phyloP scores from a whole-genome alignment of 768 basidiomycete species.

The Rhizopogon vulgaris region DNA sequence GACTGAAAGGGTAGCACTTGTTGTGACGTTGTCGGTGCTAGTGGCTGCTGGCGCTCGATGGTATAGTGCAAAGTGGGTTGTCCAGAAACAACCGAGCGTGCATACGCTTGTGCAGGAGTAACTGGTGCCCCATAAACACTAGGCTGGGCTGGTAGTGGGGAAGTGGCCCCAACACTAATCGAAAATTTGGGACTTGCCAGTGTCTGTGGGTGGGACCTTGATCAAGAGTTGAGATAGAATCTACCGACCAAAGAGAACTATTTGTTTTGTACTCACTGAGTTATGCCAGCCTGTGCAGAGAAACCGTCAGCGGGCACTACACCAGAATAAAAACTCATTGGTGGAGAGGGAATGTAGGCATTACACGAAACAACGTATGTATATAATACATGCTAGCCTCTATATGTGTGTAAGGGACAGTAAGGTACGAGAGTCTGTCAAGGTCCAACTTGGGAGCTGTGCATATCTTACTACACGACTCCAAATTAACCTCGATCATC shows the following conservation, averaged over 20 bases:
- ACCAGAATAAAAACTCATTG: neutral
- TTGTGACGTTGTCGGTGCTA: neutral
- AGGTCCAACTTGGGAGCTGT: too few species aligned
- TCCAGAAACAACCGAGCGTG: conserved; percentile 7
- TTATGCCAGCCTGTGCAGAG: neutral
- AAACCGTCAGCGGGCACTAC: neutral
- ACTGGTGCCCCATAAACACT: neutral
- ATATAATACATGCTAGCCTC: too few species aligned
- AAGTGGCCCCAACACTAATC: neutral
- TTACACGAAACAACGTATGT: too few species aligned
- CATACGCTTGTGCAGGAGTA: conserved; percentile 19
- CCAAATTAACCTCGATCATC: too few species aligned
- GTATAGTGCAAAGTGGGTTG: conserved; percentile 9
- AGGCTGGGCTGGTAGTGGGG: neutral
- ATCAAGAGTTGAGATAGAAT: neutral
- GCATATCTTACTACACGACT: too few species aligned
- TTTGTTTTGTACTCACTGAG: neutral
- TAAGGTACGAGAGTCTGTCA: too few species aligned
- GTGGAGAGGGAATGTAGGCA: neutral
- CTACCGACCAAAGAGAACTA: neutral
- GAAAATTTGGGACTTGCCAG: neutral
- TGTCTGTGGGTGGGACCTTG: neutral
- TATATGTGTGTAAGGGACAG: too few species aligned
- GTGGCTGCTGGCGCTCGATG: conserved; percentile 13
- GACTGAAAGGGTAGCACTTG: conserved; percentile 1